Evolutionary conservation across 768 basidiomycete species (phyloP), one percentile per base, ranked within the genome.

Genomic region (Ramaria sp.): DNA sequence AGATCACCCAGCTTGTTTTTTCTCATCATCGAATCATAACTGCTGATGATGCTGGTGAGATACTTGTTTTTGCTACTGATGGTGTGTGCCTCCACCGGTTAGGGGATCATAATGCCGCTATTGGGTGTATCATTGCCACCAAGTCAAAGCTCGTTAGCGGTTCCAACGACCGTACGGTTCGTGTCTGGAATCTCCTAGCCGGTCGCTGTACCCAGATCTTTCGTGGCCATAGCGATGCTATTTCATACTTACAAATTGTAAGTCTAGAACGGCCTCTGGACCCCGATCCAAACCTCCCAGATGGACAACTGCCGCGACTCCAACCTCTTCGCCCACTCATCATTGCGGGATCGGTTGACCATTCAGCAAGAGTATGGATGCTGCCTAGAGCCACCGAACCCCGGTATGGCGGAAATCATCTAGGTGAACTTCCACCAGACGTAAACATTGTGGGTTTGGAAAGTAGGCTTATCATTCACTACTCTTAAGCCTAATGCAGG

Each of bases 161-260:
- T 27, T 27, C 27, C 27, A 27, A 27, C 27, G 27, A 27, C 27
- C 27, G 5, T 27, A 27, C 2, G 2, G 5, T 2, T 27, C 27
- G 27, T 46, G n/a, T 20, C 45, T 46, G 45, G 43, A 45, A 45
- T 7, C n/a, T n/a, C n/a, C n/a, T n/a, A n/a, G n/a, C n/a, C n/a
- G n/a, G n/a, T n/a, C n/a, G n/a, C n/a, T n/a, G n/a, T 67, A 91
- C 88, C 3, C 95, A 97, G 70, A 82, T 91, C n/a, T 97, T 98
- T 69, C 86, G 90, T 38, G 95, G 95, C 0, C 96, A 99, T 70
- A 96, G 91, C 27, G 91, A 88, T 65, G 97, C 95, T n/a, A 0
- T 93, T 99, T 24, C 81, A 95, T 42, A 97, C 96, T 70, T 99
- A 7, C 87, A 93, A 39, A 94, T 99, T 61, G 89, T 97, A 53